Conservation (phyloP, 352 stramenopile genomes). For the Peronospora destructor region DNA sequence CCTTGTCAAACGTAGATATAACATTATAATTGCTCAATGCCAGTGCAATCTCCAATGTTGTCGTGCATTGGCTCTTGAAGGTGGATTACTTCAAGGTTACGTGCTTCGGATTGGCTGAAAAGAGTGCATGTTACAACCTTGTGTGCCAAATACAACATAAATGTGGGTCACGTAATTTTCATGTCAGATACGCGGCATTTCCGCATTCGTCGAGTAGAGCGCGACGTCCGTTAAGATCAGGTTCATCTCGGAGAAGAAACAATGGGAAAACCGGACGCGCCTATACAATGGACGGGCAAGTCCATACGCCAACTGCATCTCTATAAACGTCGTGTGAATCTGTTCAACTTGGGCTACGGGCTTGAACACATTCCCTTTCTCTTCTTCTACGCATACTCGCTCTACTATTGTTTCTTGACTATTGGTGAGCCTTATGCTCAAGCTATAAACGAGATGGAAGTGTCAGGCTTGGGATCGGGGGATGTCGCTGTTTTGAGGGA, state of each 20-base stretch:
- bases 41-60: no score
- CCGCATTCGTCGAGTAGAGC: slow-evolving; percentile 8
- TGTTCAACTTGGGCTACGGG: slow-evolving; percentile 53
- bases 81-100: no score
- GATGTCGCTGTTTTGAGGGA: slow-evolving; percentile 19
- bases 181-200: slow-evolving; percentile 19
- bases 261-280: slow-evolving; percentile 35
- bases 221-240: background rate
- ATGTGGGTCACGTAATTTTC: slow-evolving; percentile 8
- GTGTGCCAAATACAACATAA: background rate
- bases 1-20: no score
- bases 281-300: slow-evolving; percentile 59
- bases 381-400: slow-evolving; percentile 57
- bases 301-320: slow-evolving; percentile 65
- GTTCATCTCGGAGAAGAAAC: slow-evolving; percentile 4
- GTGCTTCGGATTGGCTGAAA: slow-evolving; percentile 3
- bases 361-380: slow-evolving; percentile 68
- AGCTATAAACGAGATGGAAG: slow-evolving; percentile 66
- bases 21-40: no score
- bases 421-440: slow-evolving; percentile 64
- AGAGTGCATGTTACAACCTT: slow-evolving; percentile 1
- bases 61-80: no score
- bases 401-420: slow-evolving; percentile 65
- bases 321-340: slow-evolving; percentile 49
- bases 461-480: slow-evolving; percentile 33